These are phyloP conservation scores for Microsporum canis DNA, from an alignment of 2,329 filamentous ascomycete genomes.

Conservation along the genomic window DNA sequence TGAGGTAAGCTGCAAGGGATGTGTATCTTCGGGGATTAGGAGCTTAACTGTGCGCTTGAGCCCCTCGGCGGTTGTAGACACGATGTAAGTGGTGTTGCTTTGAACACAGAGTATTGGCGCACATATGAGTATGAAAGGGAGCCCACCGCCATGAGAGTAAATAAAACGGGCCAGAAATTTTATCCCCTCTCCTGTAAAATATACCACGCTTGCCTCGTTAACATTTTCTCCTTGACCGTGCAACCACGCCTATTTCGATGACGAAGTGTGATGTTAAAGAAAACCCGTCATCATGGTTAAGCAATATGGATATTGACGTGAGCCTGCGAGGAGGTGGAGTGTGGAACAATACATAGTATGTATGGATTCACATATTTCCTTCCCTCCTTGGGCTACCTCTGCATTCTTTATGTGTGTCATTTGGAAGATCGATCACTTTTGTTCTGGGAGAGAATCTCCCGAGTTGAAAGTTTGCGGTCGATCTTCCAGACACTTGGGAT, in stretches of 20 bases:
- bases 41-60: constrained; percentile 1
- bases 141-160: not conserved
- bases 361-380: not conserved
- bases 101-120: not conserved
- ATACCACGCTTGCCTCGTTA: no score
- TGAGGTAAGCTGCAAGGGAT: not conserved
- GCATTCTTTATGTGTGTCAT: not conserved
- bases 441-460: not conserved
- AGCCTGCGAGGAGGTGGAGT: not conserved
- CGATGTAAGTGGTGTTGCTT: not conserved
- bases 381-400: not conserved
- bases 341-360: not conserved
- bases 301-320: not conserved
- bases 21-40: not conserved
- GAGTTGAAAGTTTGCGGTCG: not conserved
- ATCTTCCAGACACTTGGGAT: constrained; percentile 2
- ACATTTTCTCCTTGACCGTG: no score
- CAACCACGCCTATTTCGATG: no score
- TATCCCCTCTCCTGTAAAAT: not conserved
- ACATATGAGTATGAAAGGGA: not conserved
- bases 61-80: not conserved
- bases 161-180: no score
- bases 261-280: no score
- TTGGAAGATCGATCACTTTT: not conserved
- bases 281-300: not conserved